These are phyloP conservation scores for Asterochloris sp. DNA, from an alignment of 139 green algal species.

Conservation along the genomic window DNA sequence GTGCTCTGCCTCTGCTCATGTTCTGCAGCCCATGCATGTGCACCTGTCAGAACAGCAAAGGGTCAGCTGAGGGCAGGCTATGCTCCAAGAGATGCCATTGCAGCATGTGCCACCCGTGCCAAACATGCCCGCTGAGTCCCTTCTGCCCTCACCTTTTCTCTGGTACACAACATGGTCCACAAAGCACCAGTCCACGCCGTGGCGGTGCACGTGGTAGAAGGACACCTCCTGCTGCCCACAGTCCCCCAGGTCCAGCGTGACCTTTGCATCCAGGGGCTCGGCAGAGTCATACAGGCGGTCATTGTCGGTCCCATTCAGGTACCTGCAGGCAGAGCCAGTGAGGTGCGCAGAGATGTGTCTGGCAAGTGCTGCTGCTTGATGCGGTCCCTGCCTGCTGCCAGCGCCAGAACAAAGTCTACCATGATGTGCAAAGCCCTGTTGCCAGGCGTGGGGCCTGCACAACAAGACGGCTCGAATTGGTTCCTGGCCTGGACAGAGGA, in stretches of 20 bases:
- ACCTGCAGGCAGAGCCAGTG: conserved; percentile 15
- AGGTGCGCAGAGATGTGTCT: not conserved
- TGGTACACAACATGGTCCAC: conserved; percentile 81
- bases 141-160: conserved; percentile 19
- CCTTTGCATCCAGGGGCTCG: conserved; percentile 31
- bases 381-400: too few relatives aligned
- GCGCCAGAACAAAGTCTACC: too few relatives aligned
- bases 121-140: too few relatives aligned
- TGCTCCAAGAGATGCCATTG: too few relatives aligned
- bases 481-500: too few relatives aligned
- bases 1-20: too few relatives aligned
- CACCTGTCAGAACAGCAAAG: too few relatives aligned
- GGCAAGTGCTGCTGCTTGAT: not conserved
- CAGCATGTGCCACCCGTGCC: too few relatives aligned
- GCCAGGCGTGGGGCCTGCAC: not conserved
- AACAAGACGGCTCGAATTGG: too few relatives aligned
- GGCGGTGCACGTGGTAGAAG: conserved; percentile 61
- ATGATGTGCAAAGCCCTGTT: not conserved
- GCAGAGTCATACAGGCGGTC: conserved; percentile 33
- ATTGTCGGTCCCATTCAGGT: conserved; percentile 36
- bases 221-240: conserved; percentile 54
- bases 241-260: conserved; percentile 47
- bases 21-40: too few relatives aligned
- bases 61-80: too few relatives aligned
- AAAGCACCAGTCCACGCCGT: conserved; percentile 84